Percentiles rank a stretch among this genome's conserved stretches.
Conservation (phyloP, 1,284 basidiomycete species). For the Boletus sp. region DNA sequence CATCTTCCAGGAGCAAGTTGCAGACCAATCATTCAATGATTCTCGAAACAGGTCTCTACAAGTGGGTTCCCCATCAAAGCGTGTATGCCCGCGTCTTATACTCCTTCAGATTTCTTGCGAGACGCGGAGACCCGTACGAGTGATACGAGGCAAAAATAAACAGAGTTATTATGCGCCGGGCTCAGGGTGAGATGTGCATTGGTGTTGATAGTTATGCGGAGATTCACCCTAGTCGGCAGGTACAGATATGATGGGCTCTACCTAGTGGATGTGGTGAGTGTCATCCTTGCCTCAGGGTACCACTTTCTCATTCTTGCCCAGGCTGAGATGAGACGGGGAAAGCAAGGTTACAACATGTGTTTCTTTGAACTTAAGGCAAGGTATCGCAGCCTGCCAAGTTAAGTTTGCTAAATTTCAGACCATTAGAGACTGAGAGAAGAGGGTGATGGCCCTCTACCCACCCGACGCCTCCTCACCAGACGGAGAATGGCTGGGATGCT, state of each 20-base stretch:
- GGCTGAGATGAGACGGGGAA: conserved; percentile 20
- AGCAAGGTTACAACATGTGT: conserved; percentile 27
- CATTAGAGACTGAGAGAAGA: conserved; percentile 25
- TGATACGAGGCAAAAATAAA: conserved; percentile 35
- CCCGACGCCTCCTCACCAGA: conserved; percentile 19
- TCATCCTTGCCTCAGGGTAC: background rate
- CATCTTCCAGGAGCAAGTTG: conserved; percentile 23
- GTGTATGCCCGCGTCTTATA: background rate
- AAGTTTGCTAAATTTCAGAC: conserved; percentile 1
- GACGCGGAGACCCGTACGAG: conserved; percentile 39
- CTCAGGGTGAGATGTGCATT: conserved; percentile 27
- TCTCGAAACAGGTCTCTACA: conserved; percentile 32
- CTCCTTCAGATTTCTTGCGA: conserved; percentile 28
- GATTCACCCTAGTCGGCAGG: conserved; percentile 19
- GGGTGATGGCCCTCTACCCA: conserved; percentile 20
- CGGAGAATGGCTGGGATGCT: conserved; percentile 15
- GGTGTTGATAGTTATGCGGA: background rate
- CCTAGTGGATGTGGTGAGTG: conserved; percentile 30
- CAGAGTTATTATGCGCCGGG: conserved; percentile 32
- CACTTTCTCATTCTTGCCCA: conserved; percentile 11
- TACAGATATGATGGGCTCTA: conserved; percentile 49
- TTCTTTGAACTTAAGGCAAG: conserved; percentile 29
- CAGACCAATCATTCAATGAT: conserved; percentile 36
- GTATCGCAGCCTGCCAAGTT: background rate
- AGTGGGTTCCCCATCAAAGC: conserved; percentile 17